Evolutionary conservation across 2,329 filamentous ascomycete genomes (phyloP).

Genomic region (Mycosphaerella sp.): DNA sequence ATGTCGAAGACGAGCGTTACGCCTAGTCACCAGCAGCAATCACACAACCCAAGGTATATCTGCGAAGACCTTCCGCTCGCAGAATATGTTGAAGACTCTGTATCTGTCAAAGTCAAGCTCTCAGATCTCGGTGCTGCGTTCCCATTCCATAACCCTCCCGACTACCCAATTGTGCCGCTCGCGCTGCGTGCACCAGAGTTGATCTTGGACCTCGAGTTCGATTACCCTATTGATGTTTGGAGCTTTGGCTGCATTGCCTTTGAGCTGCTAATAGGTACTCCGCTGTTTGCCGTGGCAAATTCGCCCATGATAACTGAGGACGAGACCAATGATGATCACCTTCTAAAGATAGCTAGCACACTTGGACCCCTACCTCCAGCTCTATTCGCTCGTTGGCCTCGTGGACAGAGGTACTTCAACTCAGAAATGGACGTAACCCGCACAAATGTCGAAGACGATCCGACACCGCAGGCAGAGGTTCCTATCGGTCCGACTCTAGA

Average conservation of each 20-base stretch:
- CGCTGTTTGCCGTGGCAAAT: neutral
- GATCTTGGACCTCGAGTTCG: neutral
- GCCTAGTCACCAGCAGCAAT: neutral
- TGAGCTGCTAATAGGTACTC: neutral
- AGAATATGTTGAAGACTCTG: neutral
- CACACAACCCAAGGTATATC: neutral
- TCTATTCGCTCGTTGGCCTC: neutral
- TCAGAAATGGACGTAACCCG: neutral
- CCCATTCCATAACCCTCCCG: slow-evolving; percentile 1
- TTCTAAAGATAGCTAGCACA: neutral
- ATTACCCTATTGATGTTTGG: slow-evolving; percentile 9
- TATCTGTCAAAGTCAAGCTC: slow-evolving; percentile 1
- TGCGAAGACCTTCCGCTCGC: slow-evolving; percentile 2
- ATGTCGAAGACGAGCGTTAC: neutral
- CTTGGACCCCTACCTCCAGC: neutral
- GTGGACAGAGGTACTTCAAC: neutral
- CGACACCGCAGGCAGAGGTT: neutral
- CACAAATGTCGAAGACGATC: neutral
- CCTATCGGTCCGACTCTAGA: neutral
- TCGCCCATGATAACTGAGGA: neutral
- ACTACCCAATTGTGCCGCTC: neutral
- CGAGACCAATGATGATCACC: neutral
- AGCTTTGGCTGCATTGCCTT: slow-evolving; percentile 7
- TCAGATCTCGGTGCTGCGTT: slow-evolving; percentile 9
- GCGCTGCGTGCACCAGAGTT: slow-evolving; percentile 9